phyloP scores from a whole-genome alignment of 177 flowering plant genomes.

The Telopea speciosissima region DNA sequence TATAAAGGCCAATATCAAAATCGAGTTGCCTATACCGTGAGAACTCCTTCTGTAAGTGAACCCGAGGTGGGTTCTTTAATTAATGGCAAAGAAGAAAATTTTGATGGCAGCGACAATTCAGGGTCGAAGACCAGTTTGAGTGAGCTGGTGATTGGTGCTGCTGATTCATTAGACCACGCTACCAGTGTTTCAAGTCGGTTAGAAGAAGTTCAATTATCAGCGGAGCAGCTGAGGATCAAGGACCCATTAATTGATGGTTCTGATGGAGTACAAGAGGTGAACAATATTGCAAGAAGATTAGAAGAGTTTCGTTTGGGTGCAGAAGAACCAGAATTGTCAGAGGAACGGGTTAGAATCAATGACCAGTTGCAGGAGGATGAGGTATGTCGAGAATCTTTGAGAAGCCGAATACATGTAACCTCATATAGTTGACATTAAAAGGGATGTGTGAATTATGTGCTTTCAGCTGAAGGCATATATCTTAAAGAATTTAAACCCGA shows the following conservation, averaged over 20 bases:
- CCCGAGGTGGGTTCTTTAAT: slow-evolving; percentile 17
- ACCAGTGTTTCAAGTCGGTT: no score
- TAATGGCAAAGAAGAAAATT: slow-evolving; percentile 4
- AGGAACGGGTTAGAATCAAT: slow-evolving; percentile 51
- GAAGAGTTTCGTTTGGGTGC: slow-evolving; percentile 34
- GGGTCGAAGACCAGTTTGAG: slow-evolving; percentile 6
- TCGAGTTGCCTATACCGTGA: slow-evolving; percentile 10
- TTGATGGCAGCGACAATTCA: neutral
- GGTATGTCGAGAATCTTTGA: slow-evolving; percentile 31
- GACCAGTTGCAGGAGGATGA: slow-evolving; percentile 81
- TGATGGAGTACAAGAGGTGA: slow-evolving; percentile 11
- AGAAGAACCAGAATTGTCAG: slow-evolving; percentile 50
- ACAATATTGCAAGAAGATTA: slow-evolving; percentile 31
- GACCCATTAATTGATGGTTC: neutral
- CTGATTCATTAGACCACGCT: no score
- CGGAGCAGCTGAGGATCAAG: no score
- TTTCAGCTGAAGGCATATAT: no score
- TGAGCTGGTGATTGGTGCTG: neutral
- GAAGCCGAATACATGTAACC: neutral
- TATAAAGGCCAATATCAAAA: slow-evolving; percentile 12
- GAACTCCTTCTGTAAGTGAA: slow-evolving; percentile 7
- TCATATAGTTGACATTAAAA: no score
- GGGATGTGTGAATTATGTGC: no score
- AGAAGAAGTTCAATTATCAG: no score
- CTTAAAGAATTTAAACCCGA: no score